phyloP scores from a whole-genome alignment of 805 yeast species.

The Torulaspora microellipsoides region DNA sequence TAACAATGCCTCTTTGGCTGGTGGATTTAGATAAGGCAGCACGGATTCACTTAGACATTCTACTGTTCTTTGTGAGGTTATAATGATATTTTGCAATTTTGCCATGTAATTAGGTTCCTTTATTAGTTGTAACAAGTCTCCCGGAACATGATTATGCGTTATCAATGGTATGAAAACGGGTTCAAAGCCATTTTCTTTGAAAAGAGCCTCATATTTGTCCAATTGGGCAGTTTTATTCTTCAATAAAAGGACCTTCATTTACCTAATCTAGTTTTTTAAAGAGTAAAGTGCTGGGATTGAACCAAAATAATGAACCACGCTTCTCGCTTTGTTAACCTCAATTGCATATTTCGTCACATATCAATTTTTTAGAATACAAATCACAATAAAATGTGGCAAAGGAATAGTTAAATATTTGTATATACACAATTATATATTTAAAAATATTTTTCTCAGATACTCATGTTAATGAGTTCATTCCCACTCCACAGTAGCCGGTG shows the following conservation, averaged over 20 bases:
- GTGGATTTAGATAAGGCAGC: slow-evolving; percentile 21
- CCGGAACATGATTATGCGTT: slow-evolving; percentile 53
- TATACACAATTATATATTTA: no score
- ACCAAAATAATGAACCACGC: no score
- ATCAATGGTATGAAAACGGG: slow-evolving; percentile 70
- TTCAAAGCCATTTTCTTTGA: slow-evolving; percentile 35
- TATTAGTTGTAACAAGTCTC: slow-evolving; percentile 43
- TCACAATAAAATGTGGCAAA: no score
- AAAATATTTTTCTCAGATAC: no score
- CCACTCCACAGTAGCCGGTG: slow-evolving; percentile 99
- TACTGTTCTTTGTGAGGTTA: slow-evolving; percentile 90
- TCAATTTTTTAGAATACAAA: no score
- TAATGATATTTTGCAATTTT: slow-evolving; percentile 51
- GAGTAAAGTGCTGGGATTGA: no score
- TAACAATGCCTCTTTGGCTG: slow-evolving; percentile 31
- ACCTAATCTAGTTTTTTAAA: no score
- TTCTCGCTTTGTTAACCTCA: neutral
- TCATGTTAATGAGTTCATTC: slow-evolving; percentile 47
- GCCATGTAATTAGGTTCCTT: slow-evolving; percentile 39
- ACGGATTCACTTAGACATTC: slow-evolving; percentile 60
- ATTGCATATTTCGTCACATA: no score
- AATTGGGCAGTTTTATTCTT: slow-evolving; percentile 67
- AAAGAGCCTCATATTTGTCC: slow-evolving; percentile 58
- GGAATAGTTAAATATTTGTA: no score
- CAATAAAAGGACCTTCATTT: slow-evolving; percentile 45